Percentiles rank a stretch among this genome's conserved stretches.
phyloP scores from a whole-genome alignment of 768 basidiomycete species.

The Lentinula lateritia region DNA sequence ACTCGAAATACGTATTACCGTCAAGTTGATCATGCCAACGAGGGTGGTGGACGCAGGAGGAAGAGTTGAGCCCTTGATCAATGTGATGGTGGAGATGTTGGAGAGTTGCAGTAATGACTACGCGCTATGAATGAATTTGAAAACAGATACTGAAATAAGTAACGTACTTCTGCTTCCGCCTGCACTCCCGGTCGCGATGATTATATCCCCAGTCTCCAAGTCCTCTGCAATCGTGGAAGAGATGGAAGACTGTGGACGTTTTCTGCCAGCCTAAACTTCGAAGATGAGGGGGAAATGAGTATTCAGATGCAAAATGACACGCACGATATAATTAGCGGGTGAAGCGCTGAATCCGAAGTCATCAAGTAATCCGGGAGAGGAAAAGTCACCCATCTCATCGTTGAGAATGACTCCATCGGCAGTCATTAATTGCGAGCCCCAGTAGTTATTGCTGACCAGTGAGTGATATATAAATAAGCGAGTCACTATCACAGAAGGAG shows the following conservation, averaged over 20 bases:
- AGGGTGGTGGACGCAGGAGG: constrained; percentile 11
- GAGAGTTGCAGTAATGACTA: constrained; percentile 29
- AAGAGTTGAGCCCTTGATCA: constrained; percentile 22
- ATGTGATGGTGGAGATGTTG: constrained; percentile 29
- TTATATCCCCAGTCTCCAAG: constrained; percentile 23
- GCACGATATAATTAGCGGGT: constrained; percentile 28
- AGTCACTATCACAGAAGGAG: background rate
- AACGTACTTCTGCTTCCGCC: constrained; percentile 22
- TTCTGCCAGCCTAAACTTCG: constrained; percentile 12
- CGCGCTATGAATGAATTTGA: too few relatives aligned
- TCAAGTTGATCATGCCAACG: constrained; percentile 24
- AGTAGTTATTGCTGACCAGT: constrained; percentile 13
- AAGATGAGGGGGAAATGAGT: background rate
- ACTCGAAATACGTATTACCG: constrained; percentile 17
- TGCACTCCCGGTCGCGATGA: constrained; percentile 30
- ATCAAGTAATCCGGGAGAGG: constrained; percentile 17
- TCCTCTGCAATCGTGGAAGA: constrained; percentile 30
- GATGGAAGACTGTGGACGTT: constrained; percentile 28
- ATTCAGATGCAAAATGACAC: background rate
- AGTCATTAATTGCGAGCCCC: constrained; percentile 22
- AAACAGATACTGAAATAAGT: too few relatives aligned
- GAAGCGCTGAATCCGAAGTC: constrained; percentile 31
- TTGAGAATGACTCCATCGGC: constrained; percentile 18
- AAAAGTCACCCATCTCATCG: constrained; percentile 26
- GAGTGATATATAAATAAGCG: background rate